phyloP scores from a whole-genome alignment of 345 rosid genomes.

The Salix purpurea region DNA sequence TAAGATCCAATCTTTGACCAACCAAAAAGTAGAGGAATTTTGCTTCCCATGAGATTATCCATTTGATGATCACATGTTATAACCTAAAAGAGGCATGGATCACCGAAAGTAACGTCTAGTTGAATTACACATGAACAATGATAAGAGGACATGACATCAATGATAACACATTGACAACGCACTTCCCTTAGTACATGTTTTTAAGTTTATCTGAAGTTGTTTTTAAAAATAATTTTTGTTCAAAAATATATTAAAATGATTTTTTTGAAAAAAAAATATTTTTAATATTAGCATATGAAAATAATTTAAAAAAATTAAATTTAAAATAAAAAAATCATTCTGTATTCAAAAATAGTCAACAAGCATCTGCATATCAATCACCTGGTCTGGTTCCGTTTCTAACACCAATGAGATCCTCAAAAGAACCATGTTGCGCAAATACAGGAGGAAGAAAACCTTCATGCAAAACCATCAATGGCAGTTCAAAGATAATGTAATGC shows the following conservation, averaged over 20 bases:
- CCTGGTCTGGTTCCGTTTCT: neutral
- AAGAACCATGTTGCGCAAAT: conserved; percentile 25
- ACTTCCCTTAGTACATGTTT: neutral
- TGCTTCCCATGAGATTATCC: neutral
- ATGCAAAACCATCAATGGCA: neutral
- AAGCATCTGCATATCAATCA: neutral
- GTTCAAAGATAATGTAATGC: neutral
- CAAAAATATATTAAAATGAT: too few relatives aligned
- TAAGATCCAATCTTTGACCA: neutral
- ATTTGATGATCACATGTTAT: neutral
- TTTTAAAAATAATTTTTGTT: too few relatives aligned
- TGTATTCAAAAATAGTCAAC: neutral
- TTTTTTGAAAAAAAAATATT: too few relatives aligned
- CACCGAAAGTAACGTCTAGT: neutral
- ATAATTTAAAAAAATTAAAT: too few relatives aligned
- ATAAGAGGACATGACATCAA: neutral
- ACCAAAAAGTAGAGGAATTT: neutral
- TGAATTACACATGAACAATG: neutral
- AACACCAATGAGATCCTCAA: neutral
- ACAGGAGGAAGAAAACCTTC: neutral
- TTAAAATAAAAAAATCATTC: too few relatives aligned
- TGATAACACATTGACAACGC: neutral
- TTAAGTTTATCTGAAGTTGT: too few relatives aligned
- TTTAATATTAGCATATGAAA: too few relatives aligned
- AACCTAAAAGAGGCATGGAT: neutral